A percentile compares a stretch with the other conserved stretches of the same genome.
Evolutionary conservation across 1,139 yeast genomes (phyloP).

Genomic region (Diutina rugosa): DNA sequence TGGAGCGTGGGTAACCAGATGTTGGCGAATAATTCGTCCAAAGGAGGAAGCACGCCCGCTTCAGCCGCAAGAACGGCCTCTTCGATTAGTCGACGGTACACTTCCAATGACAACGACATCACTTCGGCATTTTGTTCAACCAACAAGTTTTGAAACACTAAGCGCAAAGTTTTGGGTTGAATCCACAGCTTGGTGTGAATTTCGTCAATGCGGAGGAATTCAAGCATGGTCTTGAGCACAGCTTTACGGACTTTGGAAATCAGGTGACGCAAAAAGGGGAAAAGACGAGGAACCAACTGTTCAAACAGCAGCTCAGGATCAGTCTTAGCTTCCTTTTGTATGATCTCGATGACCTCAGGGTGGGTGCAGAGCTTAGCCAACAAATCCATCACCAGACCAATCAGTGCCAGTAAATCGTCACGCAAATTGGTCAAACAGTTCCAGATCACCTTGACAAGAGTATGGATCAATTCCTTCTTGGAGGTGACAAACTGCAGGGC

Average conservation of each 20-base stretch:
- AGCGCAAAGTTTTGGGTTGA: slow-evolving; percentile 54
- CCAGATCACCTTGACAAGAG: slow-evolving; percentile 74
- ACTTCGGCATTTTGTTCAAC: slow-evolving; percentile 82
- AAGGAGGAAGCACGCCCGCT: neutral
- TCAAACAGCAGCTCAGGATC: slow-evolving; percentile 40
- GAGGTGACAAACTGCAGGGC: slow-evolving; percentile 70
- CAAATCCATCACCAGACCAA: slow-evolving; percentile 93
- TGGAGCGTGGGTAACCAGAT: slow-evolving; percentile 44
- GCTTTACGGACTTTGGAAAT: slow-evolving; percentile 86
- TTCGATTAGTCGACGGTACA: slow-evolving; percentile 18
- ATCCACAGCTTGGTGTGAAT: slow-evolving; percentile 65
- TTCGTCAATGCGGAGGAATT: slow-evolving; percentile 64
- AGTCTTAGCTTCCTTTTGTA: slow-evolving; percentile 43
- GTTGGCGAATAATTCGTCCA: slow-evolving; percentile 41
- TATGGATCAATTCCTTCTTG: slow-evolving; percentile 46
- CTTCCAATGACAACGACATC: slow-evolving; percentile 45
- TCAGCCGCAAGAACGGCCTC: neutral
- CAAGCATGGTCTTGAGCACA: slow-evolving; percentile 67
- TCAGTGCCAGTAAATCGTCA: slow-evolving; percentile 89
- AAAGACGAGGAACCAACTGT: slow-evolving; percentile 75
- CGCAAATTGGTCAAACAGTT: slow-evolving; percentile 69
- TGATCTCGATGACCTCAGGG: slow-evolving; percentile 58
- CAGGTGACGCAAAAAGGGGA: slow-evolving; percentile 89
- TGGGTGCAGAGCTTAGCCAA: slow-evolving; percentile 80
- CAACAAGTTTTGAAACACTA: slow-evolving; percentile 74